phyloP scores from a whole-genome alignment of 2,329 filamentous ascomycete species.

The Eutypa lata region DNA sequence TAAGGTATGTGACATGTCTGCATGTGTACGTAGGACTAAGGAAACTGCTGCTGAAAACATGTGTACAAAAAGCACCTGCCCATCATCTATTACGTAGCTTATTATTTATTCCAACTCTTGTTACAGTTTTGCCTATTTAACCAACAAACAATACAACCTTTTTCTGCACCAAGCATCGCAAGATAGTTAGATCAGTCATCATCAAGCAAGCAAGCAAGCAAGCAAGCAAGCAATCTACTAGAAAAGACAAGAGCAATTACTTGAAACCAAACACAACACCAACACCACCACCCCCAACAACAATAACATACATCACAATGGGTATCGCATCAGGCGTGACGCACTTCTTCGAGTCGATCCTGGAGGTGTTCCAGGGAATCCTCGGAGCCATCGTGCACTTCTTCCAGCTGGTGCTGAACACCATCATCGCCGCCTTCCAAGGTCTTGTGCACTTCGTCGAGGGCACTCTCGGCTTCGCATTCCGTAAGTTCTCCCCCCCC shows the following conservation, averaged over 20 bases:
- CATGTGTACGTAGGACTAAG: background rate
- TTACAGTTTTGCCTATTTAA: too few relatives aligned
- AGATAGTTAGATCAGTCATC: too few relatives aligned
- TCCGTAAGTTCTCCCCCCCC: conserved; percentile 22
- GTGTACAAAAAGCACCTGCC: background rate
- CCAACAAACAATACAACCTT: too few relatives aligned
- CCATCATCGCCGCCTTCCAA: conserved; percentile 18
- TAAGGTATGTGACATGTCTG: background rate
- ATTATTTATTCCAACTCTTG: background rate
- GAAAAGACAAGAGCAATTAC: too few relatives aligned
- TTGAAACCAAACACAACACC: background rate
- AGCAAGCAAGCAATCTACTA: too few relatives aligned
- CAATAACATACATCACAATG: conserved; percentile 15
- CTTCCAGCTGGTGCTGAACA: conserved; percentile 21
- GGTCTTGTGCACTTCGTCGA: conserved; percentile 25
- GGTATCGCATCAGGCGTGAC: conserved; percentile 26
- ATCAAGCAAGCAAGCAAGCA: too few relatives aligned
- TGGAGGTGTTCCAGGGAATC: conserved; percentile 18
- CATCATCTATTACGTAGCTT: background rate
- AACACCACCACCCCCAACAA: too few relatives aligned
- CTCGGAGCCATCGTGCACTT: conserved; percentile 15
- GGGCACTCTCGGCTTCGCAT: conserved; percentile 28
- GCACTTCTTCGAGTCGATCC: conserved; percentile 25
- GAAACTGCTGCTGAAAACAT: background rate
- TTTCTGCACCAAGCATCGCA: too few relatives aligned